phyloP scores from a whole-genome alignment of 2,329 filamentous ascomycete species.

The Ophiostoma angusticollis region DNA sequence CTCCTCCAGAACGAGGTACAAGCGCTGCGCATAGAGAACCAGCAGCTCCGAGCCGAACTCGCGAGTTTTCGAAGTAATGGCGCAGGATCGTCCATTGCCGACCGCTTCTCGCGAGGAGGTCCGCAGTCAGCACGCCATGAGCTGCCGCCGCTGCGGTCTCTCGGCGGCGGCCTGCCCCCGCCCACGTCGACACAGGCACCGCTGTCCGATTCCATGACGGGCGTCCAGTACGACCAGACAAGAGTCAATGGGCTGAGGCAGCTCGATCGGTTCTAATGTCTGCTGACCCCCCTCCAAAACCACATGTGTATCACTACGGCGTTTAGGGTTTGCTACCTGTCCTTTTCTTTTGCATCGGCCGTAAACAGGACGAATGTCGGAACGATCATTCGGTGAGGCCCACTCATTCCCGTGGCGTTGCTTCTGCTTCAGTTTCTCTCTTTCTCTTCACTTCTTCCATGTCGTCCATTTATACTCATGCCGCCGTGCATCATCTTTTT shows the following conservation, averaged over 20 bases:
- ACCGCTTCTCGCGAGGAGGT: constrained; percentile 19
- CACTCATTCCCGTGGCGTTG: too few relatives aligned
- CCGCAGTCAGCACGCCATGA: constrained; percentile 28
- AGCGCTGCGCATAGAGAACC: constrained; percentile 33
- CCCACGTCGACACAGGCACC: constrained; percentile 10
- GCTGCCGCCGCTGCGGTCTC: constrained; percentile 43
- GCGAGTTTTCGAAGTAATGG: constrained; percentile 16
- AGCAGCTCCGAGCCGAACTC: constrained; percentile 30
- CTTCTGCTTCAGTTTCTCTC: neutral
- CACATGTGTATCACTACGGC: neutral
- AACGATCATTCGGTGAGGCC: neutral
- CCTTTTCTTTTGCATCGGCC: neutral
- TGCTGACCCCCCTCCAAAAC: neutral
- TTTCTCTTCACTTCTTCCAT: neutral
- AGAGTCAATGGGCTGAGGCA: constrained; percentile 34
- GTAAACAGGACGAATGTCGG: neutral
- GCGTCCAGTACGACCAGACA: constrained; percentile 47
- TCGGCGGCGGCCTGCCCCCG: constrained; percentile 29
- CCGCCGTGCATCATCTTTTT: too few relatives aligned
- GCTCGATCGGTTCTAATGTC: constrained; percentile 6
- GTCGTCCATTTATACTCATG: neutral
- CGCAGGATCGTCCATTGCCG: constrained; percentile 12
- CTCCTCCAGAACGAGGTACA: constrained; percentile 37
- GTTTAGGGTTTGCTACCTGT: neutral
- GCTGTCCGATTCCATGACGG: constrained; percentile 48